Evolutionary conservation across 306 rosid genomes (phyloP), one percentile per base, ranked within the genome.

Genomic region (Coriaria nepalensis): DNA sequence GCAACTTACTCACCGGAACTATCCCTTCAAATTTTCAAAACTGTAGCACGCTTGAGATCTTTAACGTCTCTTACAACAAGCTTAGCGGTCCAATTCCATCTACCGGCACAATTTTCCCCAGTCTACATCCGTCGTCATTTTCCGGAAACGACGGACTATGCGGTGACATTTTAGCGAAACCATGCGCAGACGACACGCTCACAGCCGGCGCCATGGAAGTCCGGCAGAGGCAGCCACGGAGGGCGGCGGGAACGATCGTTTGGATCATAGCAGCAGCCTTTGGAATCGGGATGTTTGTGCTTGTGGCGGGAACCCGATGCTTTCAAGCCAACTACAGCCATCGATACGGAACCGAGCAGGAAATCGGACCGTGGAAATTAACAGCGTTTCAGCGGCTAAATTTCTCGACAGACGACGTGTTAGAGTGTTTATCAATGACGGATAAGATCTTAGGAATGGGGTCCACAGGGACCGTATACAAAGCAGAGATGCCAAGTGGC

Each of bases 221-320:
- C 6, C 67, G 52, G 6, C 62, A 53, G 6, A 72, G 73, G 53
- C 76, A 71, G 60, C 94, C 92, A 5, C 83, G 65, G 63, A 50
- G 55, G 42, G 71, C 95, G 6, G 92, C 94, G 0, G 87, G 95
- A 1, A 93, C 98, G 1, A 74, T 90, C 5, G 87, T 85, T 4
- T 85, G 95, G 98, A 77, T 90, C 8, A 63, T 79, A 49, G 95
- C 95, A 2, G 87, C 90, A 13, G 98, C 92, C 2, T 90, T 90
- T 10, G 98, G 94, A 2, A 79, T 85, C 53, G 98, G 98, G 0
- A 66, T 90, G 0, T 85, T 85, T 56, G 80, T 78, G 0, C 81
- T 90, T 7, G 68, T 82, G 3, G 98, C 95, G 0, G 95, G 87
- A 3, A 90, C 95, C 4, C 63, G 98, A 0, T 90, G 95, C 56